Base-by-base conservation (phyloP, 1,284 basidiomycete genomes). In the Heliocybe sulcata region DNA sequence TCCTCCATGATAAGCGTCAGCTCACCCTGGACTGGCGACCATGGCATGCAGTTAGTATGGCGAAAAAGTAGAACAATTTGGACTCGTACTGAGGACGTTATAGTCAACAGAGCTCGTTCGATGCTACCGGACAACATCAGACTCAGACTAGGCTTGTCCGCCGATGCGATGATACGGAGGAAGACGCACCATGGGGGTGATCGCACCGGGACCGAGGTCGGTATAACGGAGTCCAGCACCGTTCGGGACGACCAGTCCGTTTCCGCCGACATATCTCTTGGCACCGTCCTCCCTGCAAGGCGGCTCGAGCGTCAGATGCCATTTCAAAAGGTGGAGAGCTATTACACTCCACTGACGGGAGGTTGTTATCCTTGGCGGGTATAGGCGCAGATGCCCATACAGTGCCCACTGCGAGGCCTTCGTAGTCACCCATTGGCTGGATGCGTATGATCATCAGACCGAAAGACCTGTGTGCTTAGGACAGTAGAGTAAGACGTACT, bases 311-410 rank as follows among this genome's bases (percentile, higher is more conserved):
- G 20, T 35, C 6, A 22, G 42, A 31, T 22, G 33, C 12, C 11
- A n/a, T n/a, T 6, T 23, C 3, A 53, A 53, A 3, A 12, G n/a
- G 48, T 35, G 33, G 47, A 55, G 25, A n/a, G n/a, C n/a, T n/a
- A 19, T 42, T 23, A 12, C 16, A 56, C 63, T 3, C 38, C 3
- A 42, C 4, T n/a, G 50, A 72, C 70, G 63, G 61, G n/a, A 57
- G 66, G 50, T 82, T 83, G 58, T 80, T 83, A 57, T 84, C 80
- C 11, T 74, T 72, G 0, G 77, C 77, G 2, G 82, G 82, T 11
- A 81, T 55, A 1, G 71, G 67, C 54, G 78, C 75, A 2, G 79
- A 80, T 19, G 70, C 67, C 81, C 82, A 84, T 27, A 82, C 66
- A 3, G 67, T 60, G 33, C 56, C 68, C 20, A 22, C 51, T 16